Evolutionary conservation across 2,329 filamentous ascomycete genomes (phyloP).

Genomic region (Diaporthe citrichinensis): DNA sequence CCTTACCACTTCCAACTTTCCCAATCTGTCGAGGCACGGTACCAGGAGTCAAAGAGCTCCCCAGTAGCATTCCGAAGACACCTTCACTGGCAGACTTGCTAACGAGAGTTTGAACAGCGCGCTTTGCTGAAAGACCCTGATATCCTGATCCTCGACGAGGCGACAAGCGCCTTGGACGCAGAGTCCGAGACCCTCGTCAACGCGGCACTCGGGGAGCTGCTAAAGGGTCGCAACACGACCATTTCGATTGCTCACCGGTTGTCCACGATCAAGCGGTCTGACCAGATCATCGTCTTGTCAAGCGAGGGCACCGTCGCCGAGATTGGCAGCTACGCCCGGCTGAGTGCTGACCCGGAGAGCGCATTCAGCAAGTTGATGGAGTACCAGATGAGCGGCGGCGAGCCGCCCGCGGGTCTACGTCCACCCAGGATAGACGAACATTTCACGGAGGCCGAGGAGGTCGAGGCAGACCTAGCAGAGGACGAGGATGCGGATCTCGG

Average conservation of each 20-base stretch:
- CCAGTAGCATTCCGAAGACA: background rate
- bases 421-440: slow-evolving; percentile 52
- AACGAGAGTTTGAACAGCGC: slow-evolving; percentile 56
- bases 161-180: slow-evolving; percentile 94
- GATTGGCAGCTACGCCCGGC: slow-evolving; percentile 84
- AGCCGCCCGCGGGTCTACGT: slow-evolving; percentile 62
- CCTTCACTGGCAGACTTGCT: background rate
- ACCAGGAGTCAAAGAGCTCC: background rate
- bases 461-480: slow-evolving; percentile 64
- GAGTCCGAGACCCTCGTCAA: slow-evolving; percentile 98
- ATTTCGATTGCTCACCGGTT: slow-evolving; percentile 97
- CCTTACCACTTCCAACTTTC: background rate
- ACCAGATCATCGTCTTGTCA: slow-evolving; percentile 92
- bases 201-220: slow-evolving; percentile 83
- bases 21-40: no score
- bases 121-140: slow-evolving; percentile 96
- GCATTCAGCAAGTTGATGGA: slow-evolving; percentile 98
- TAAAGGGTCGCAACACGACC: slow-evolving; percentile 91
- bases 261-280: slow-evolving; percentile 95
- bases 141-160: slow-evolving; percentile 96
- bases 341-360: slow-evolving; percentile 80
- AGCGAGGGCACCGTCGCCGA: slow-evolving; percentile 91
- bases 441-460: slow-evolving; percentile 66
- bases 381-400: slow-evolving; percentile 95
- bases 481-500: slow-evolving; percentile 53